phyloP scores from a whole-genome alignment of 495 filamentous ascomycete species.

The Penicillium alfredii region DNA sequence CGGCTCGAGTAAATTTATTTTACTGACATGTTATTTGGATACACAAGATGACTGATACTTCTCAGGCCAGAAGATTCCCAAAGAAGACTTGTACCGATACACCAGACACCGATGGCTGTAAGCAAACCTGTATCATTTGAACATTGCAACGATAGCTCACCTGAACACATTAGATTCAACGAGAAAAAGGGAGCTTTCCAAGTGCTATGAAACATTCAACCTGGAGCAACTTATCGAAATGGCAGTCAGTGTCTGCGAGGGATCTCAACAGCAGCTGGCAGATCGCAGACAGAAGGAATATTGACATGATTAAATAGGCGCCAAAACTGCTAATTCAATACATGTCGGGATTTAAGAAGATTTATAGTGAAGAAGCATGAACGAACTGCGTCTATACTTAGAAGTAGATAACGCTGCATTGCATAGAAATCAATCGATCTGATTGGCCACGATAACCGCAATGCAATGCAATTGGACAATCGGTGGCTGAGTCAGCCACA shows the following conservation, averaged over 20 bases:
- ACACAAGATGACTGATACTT: background rate
- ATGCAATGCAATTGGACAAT: too few species aligned
- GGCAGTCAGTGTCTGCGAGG: slow-evolving; percentile 25
- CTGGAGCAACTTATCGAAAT: slow-evolving; percentile 26
- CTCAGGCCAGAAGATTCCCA: slow-evolving; percentile 8
- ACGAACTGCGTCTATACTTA: too few species aligned
- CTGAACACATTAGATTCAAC: slow-evolving; percentile 24
- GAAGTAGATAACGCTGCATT: too few species aligned
- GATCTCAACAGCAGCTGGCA: slow-evolving; percentile 24
- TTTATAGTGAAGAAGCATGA: too few species aligned
- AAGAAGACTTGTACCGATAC: slow-evolving; percentile 30
- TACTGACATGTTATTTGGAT: background rate
- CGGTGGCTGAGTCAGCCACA: too few species aligned
- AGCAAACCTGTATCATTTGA: slow-evolving; percentile 8
- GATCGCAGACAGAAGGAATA: too few species aligned
- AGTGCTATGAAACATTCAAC: slow-evolving; percentile 36
- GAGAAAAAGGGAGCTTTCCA: slow-evolving; percentile 27
- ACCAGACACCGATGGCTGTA: slow-evolving; percentile 35
- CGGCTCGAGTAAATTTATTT: slow-evolving; percentile 6
- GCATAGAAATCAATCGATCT: too few species aligned
- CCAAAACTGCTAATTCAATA: too few species aligned
- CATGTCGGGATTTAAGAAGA: too few species aligned
- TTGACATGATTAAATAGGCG: too few species aligned
- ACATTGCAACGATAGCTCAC: slow-evolving; percentile 9
- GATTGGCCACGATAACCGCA: too few species aligned